Base-by-base conservation (phyloP, 2,329 filamentous ascomycete genomes). In the Pyrenophora teres region DNA sequence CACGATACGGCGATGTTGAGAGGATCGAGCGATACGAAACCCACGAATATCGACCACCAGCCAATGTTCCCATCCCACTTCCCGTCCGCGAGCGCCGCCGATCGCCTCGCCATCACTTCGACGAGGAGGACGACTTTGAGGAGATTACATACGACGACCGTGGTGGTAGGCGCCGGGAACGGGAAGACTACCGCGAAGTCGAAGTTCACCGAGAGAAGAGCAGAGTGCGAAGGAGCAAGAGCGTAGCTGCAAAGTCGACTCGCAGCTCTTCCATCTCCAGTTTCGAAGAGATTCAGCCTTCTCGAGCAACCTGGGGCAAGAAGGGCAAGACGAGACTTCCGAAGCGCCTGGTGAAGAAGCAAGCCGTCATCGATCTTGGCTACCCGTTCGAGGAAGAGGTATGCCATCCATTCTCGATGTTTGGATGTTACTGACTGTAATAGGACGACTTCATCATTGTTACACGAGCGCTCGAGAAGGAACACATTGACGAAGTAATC, bases 241-340 rank as follows among this genome's bases (percentile, higher is more conserved):
- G 68, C 41, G 58, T 66, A 39, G 67, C 69, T 23, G 67, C 69
- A 19, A 61, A 52, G 12, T 70, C 67, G 5, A 60, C 60, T 3
- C 67, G 68, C 38, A 76, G 72, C 58, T 76, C 73, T 13, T 75
- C 72, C n/a, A 71, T 72, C 19, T 74, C 70, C 16, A 77, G 75
- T 57, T 74, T 75, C 39, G 74, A 76, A 40, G 72, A 74, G 45
- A 62, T 72, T 21, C 65, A 72, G 38, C 70, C 72, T 15, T 58
- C 65, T 21, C 62, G 68, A 13, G 63, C 67, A 13, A 65, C 65
- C 33, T 64, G 67, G 46, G 75, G 78, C 56, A 79, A 78, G 76
- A 92, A 88, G 72, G 92, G 92, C 64, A 96, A 92, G 81, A 97
- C 92, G 12, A 86, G 89, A 63, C 92, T 97, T 71, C 92, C 92